These are phyloP conservation scores for Aspergillus aculeatinus DNA, from an alignment of 2,329 filamentous ascomycete species.

Conservation along the genomic window DNA sequence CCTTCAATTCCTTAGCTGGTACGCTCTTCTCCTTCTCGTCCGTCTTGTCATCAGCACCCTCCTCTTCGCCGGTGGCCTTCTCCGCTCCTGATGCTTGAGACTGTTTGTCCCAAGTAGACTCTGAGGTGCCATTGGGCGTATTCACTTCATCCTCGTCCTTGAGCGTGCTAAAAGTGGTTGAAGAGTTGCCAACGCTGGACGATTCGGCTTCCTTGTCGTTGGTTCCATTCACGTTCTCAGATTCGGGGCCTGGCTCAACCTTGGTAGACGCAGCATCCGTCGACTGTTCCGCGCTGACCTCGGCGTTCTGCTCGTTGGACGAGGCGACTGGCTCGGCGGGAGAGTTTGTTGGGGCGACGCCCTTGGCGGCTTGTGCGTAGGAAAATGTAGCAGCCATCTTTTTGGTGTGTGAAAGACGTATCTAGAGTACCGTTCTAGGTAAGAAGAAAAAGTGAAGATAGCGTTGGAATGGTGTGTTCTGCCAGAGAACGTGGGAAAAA, in stretches of 20 bases:
- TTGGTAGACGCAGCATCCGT: conserved; percentile 43
- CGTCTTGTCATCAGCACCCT: conserved; percentile 54
- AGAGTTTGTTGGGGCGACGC: conserved; percentile 56
- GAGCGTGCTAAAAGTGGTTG: conserved; percentile 51
- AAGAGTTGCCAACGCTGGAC: conserved; percentile 54
- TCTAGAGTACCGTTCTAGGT: conserved; percentile 20
- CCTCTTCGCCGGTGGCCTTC: conserved; percentile 41
- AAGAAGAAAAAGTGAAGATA: conserved; percentile 9
- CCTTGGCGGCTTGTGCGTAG: conserved; percentile 93
- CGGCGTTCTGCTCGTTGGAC: conserved; percentile 30
- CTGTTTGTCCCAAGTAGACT: conserved; percentile 67
- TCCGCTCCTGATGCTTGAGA: conserved; percentile 65
- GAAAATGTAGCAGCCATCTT: conserved; percentile 66
- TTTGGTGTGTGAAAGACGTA: conserved; percentile 12
- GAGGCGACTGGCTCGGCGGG: conserved; percentile 36
- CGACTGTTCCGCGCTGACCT: conserved; percentile 28
- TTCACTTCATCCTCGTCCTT: conserved; percentile 63
- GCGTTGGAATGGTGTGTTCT: conserved; percentile 19
- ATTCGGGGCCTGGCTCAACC: conserved; percentile 43
- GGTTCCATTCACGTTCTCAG: conserved; percentile 38
- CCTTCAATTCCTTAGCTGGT: conserved; percentile 64
- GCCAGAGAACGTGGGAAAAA: conserved; percentile 29
- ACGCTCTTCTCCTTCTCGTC: conserved; percentile 63
- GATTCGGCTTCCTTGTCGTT: conserved; percentile 42
- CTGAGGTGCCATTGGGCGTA: conserved; percentile 62